Conservation (phyloP, 2,329 filamentous ascomycete species). For the Trichoderma sp. region DNA sequence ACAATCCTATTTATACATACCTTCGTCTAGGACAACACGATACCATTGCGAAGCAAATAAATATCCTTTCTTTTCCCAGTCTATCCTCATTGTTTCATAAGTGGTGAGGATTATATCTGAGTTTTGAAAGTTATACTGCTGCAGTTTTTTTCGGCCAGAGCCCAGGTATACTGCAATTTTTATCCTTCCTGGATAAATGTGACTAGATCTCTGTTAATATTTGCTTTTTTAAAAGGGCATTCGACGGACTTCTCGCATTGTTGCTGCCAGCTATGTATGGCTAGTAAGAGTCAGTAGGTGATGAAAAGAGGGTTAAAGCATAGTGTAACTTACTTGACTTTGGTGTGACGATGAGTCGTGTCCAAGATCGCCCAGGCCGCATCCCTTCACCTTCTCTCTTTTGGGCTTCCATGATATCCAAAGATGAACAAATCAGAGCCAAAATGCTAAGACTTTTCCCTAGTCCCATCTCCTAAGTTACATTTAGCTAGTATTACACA, state of each 20-base stretch:
- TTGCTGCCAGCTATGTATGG: conserved; percentile 31
- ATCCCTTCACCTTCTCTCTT: not conserved
- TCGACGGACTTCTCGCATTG: conserved; percentile 5
- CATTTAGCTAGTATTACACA: not conserved
- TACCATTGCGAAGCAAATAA: conserved; percentile 28
- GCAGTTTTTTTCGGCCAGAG: not conserved
- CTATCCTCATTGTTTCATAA: conserved; percentile 35
- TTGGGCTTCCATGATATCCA: conserved; percentile 25
- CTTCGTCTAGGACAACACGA: conserved; percentile 42
- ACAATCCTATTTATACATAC: conserved; percentile 22
- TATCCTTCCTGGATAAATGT: not conserved
- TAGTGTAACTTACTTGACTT: conserved; percentile 13
- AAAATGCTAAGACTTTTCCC: conserved; percentile 35
- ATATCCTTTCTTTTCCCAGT: conserved; percentile 21
- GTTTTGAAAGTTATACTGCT: not conserved
- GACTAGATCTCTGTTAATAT: not conserved
- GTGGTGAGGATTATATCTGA: conserved; percentile 31
- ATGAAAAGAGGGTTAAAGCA: accelerated
- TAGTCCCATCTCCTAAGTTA: conserved; percentile 36
- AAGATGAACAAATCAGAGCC: conserved; percentile 29
- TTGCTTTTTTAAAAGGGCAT: not conserved
- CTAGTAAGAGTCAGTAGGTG: conserved; percentile 26
- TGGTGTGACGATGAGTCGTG: conserved; percentile 22
- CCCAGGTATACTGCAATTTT: conserved; percentile 1
- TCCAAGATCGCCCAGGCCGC: conserved; percentile 26